Evolutionary conservation across 2,329 filamentous ascomycete genomes (phyloP).

Genomic region (Elsinoe necatrix): DNA sequence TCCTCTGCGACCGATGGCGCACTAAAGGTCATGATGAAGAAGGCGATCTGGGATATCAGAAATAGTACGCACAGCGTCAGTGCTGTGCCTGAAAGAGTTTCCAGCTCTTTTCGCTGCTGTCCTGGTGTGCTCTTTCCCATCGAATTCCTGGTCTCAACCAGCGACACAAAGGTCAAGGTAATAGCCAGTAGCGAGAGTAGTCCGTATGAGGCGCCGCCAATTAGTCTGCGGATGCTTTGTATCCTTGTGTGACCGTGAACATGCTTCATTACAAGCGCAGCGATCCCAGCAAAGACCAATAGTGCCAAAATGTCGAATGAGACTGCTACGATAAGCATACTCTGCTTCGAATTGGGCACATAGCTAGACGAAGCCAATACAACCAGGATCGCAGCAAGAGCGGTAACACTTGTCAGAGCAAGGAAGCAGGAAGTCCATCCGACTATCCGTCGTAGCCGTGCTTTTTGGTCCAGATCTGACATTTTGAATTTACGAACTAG

Average conservation of each 20-base stretch:
- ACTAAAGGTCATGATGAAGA: conserved; percentile 23
- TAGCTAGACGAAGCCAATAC: background rate
- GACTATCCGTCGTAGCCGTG: background rate
- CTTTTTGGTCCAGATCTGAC: background rate
- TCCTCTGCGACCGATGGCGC: conserved; percentile 13
- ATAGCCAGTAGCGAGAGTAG: conserved; percentile 19
- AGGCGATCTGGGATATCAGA: conserved; percentile 22
- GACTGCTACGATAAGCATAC: conserved; percentile 18
- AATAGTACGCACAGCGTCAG: conserved; percentile 24
- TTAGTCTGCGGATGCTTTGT: conserved; percentile 6
- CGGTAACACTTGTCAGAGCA: background rate
- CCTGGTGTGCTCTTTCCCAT: conserved; percentile 1
- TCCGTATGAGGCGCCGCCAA: background rate
- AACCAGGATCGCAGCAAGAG: background rate
- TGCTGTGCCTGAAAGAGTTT: conserved; percentile 21
- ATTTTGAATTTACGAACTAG: background rate
- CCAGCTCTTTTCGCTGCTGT: background rate
- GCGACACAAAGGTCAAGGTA: conserved; percentile 20
- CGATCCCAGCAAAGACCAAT: conserved; percentile 14
- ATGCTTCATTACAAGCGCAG: conserved; percentile 2
- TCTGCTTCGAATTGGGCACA: background rate
- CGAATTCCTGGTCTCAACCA: conserved; percentile 18
- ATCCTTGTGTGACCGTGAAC: background rate
- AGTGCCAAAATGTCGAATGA: conserved; percentile 20
- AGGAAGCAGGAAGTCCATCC: conserved; percentile 6